A percentile compares a stretch with the other conserved stretches of the same genome.
Evolutionary conservation across 2,329 filamentous ascomycete species (phyloP).

Genomic region (Corynespora cassiicola): DNA sequence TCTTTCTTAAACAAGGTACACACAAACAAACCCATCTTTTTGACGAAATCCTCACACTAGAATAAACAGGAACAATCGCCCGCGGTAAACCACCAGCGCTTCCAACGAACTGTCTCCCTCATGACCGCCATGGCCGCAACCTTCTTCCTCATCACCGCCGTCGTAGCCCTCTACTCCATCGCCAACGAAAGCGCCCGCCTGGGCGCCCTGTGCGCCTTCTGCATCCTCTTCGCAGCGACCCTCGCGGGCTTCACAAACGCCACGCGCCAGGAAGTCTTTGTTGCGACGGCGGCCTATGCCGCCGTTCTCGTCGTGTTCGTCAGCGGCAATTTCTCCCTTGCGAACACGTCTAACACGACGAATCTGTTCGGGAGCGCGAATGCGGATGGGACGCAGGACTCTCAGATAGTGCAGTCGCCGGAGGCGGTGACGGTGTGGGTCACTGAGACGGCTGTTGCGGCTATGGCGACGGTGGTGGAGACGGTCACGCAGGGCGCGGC

Average conservation of each 20-base stretch:
- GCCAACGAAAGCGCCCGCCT: neutral
- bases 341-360: no score
- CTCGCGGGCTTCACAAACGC: constrained; percentile 1
- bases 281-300: constrained; percentile 5
- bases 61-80: no score
- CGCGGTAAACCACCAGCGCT: neutral
- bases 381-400: no score
- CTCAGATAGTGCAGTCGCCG: no score
- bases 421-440: no score
- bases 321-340: constrained; percentile 5
- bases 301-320: constrained; percentile 4
- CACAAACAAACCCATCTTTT: no score
- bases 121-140: constrained; percentile 2
- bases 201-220: constrained; percentile 4
- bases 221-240: constrained; percentile 1
- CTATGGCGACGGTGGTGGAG: no score
- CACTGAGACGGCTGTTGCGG: no score
- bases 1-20: neutral
- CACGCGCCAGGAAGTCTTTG: constrained; percentile 2
- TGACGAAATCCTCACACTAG: no score
- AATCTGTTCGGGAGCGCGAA: no score
- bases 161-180: constrained; percentile 5
- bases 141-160: constrained; percentile 1
- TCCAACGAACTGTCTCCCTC: neutral
- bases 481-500: no score